A percentile compares a stretch with the other conserved stretches of the same genome.
These are phyloP conservation scores for Solanum piurae DNA, from an alignment of 257 asterid species.

Conservation along the genomic window DNA sequence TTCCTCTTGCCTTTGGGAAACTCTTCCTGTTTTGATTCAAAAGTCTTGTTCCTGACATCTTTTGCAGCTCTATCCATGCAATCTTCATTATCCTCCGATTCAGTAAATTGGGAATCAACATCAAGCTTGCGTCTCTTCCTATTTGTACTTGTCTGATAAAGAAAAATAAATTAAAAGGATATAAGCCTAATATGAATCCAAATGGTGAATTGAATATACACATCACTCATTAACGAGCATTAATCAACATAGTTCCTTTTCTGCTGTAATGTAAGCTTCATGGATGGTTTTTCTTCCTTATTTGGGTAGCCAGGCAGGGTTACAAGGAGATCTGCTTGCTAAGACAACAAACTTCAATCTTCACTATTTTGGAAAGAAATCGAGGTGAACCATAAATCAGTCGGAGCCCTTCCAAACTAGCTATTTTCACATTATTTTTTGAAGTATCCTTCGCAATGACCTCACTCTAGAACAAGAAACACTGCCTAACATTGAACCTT, in stretches of 20 bases:
- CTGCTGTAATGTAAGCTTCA: neutral
- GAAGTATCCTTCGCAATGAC: neutral
- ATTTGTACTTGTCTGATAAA: constrained; percentile 58
- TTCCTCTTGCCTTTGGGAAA: constrained; percentile 83
- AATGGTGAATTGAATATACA: neutral
- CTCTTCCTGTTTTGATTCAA: constrained; percentile 69
- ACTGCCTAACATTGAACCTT: neutral
- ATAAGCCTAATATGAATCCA: neutral
- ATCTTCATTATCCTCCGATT: constrained; percentile 69
- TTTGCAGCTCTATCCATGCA: constrained; percentile 20
- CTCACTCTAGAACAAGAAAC: neutral
- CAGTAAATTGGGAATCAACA: constrained; percentile 41
- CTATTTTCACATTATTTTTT: neutral
- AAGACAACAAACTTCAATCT: neutral
- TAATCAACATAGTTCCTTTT: neutral
- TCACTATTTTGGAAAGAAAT: neutral
- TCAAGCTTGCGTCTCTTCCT: constrained; percentile 73
- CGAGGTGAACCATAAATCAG: neutral
- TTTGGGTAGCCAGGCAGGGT: neutral
- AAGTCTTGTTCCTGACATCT: constrained; percentile 39
- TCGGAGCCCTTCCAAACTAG: neutral
- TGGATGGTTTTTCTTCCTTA: neutral
- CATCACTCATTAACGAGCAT: neutral
- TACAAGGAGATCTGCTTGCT: neutral
- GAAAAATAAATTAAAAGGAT: neutral